Conservation (phyloP, 192 early-diverging fungal species). For the Coemansia pectinata region DNA sequence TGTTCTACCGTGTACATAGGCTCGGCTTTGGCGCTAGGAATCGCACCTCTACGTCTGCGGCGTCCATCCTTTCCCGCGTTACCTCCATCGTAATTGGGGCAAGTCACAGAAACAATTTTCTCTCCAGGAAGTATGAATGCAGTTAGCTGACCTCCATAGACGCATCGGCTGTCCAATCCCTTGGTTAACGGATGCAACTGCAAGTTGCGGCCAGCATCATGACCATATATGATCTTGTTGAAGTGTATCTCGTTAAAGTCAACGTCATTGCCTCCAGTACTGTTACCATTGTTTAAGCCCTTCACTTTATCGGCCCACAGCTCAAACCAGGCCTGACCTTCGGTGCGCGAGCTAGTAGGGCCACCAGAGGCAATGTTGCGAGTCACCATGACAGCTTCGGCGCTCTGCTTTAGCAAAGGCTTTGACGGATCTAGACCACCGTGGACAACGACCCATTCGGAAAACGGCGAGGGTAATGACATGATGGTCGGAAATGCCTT, state of each 20-base stretch:
- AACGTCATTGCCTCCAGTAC: background rate
- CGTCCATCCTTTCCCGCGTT: constrained; percentile 3
- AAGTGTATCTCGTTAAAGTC: constrained; percentile 30
- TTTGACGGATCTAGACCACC: constrained; percentile 62
- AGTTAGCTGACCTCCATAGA: constrained; percentile 64
- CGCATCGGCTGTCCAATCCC: constrained; percentile 73
- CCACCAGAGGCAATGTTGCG: constrained; percentile 39
- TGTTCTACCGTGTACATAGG: background rate
- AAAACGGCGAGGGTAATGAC: constrained; percentile 37
- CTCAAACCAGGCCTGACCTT: constrained; percentile 38
- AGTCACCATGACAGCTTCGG: constrained; percentile 64
- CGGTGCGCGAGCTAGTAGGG: constrained; percentile 15
- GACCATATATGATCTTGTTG: constrained; percentile 64
- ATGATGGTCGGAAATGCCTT: constrained; percentile 59
- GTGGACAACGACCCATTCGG: constrained; percentile 65
- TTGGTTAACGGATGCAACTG: constrained; percentile 58
- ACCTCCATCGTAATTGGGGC: constrained; percentile 16
- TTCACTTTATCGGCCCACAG: constrained; percentile 54
- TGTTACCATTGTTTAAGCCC: constrained; percentile 9
- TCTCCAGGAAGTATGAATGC: constrained; percentile 57
- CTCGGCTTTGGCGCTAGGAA: background rate
- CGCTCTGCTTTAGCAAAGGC: constrained; percentile 55
- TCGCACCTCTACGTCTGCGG: background rate
- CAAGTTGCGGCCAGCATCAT: constrained; percentile 64
- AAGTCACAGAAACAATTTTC: constrained; percentile 22